These are phyloP conservation scores for Litchi chinensis DNA, from an alignment of 345 rosid genomes.

Conservation along the genomic window DNA sequence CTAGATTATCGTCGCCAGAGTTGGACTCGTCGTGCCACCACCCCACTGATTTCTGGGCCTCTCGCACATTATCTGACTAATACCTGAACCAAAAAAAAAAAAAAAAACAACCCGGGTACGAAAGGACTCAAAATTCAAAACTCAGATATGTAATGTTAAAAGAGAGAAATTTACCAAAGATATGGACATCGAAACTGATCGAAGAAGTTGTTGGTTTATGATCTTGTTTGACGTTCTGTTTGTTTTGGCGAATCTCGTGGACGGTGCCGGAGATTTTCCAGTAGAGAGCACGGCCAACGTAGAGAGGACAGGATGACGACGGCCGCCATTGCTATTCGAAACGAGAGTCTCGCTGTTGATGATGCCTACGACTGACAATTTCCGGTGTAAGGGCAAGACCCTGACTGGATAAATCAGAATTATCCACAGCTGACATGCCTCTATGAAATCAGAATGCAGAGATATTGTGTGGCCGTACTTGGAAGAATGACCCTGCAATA, in stretches of 20 bases:
- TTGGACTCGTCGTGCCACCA: slow-evolving; percentile 79
- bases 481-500: neutral
- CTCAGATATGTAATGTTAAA: neutral
- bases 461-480: neutral
- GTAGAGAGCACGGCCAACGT: no score
- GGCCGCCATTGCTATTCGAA: no score
- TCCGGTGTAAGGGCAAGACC: neutral
- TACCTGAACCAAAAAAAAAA: slow-evolving; percentile 39
- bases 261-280: no score
- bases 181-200: neutral
- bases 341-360: no score
- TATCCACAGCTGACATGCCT: neutral
- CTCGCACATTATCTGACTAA: slow-evolving; percentile 63
- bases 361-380: no score
- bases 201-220: no score
- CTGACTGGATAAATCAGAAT: neutral
- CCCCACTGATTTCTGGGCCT: slow-evolving; percentile 77
- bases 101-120: neutral
- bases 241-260: no score
- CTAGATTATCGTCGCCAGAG: slow-evolving; percentile 36
- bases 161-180: neutral
- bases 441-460: neutral
- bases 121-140: neutral
- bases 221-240: no score
- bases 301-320: no score